Base-by-base conservation (phyloP, 192 early-diverging fungal species). In the Backusella tuberculispora region DNA sequence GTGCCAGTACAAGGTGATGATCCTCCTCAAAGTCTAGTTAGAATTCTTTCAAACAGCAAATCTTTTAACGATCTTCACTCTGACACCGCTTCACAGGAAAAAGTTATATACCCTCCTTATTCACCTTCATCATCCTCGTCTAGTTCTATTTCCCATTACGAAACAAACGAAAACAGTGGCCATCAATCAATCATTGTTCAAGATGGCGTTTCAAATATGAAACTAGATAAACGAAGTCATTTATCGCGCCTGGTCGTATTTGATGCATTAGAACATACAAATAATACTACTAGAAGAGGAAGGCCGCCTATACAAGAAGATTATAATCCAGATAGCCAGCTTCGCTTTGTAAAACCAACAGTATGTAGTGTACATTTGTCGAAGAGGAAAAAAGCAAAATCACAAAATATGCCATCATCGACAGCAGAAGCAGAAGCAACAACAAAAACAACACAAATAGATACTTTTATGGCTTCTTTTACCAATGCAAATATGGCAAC, bases 321-420 rank as follows among this genome's bases (percentile, higher is more conserved):
- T 5, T 17, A 47, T 50, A 9, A 53, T 50, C 19, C 68, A 26
- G 74, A 67, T 63, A 69, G 76, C 65, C 5, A 63, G 63, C 47
- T 78, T 64, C 64, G 66, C 47, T 5, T 78, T 46, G 29, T 78
- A 13, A 73, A 71, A 6, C 76, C 76, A 24, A 78, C 76, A 0
- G 71, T 78, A 12, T 78, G 71, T 40, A 53, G 60, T 63, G 74
- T 75, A 0, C 38, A 50, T 45, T 37, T 67, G 15, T 45, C 68
- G 41, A 29, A 29, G 14, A 42, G 29, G 68, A 42, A 60, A 60
- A 60, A 60, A 13, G 1, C 50, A 53, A 19, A 19, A 21, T 4
- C 12, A 60, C 53, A 60, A 53, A 53, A 53, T 3, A 53, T 9
- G 10, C 26, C 53, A 26, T 3, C 21, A 12, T 26, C 53, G 12